Percentiles rank a stretch among this genome's conserved stretches.
Conservation (phyloP, 495 filamentous ascomycete genomes). For the Elaphomyces granulatus region DNA sequence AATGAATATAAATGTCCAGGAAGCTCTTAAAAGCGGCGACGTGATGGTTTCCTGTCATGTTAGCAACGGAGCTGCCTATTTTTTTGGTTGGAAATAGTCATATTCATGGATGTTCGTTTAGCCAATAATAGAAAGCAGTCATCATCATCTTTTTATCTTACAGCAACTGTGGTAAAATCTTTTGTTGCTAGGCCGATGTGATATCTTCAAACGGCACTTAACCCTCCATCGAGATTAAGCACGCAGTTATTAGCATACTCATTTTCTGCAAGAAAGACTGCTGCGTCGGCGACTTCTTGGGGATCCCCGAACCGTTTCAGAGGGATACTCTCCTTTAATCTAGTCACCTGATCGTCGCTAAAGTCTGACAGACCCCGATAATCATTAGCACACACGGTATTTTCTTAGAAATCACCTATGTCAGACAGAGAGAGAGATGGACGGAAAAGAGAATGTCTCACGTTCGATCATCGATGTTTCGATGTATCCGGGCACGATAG, state of each 20-base stretch:
- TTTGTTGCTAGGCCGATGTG: too few relatives aligned
- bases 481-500: slow-evolving; percentile 73
- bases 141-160: background rate
- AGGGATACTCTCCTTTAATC: slow-evolving; percentile 40
- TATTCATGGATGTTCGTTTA: too few relatives aligned
- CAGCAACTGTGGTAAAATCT: background rate
- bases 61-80: background rate
- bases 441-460: too few relatives aligned
- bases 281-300: slow-evolving; percentile 68
- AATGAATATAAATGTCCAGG: too few relatives aligned
- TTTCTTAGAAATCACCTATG: too few relatives aligned
- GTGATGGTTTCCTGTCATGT: too few relatives aligned
- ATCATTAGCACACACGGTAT: too few relatives aligned
- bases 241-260: slow-evolving; percentile 73
- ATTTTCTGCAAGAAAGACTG: slow-evolving; percentile 61
- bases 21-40: too few relatives aligned
- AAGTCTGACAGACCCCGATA: too few relatives aligned
- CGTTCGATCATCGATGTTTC: slow-evolving; percentile 61
- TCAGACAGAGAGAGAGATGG: too few relatives aligned
- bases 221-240: slow-evolving; percentile 71
- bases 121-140: background rate
- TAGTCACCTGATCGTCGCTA: slow-evolving; percentile 16
- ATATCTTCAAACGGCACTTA: slow-evolving; percentile 55
- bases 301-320: slow-evolving; percentile 51
- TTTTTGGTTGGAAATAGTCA: too few relatives aligned